phyloP scores from a whole-genome alignment of 1,284 basidiomycete genomes.

The Xerocomus amazonicus region DNA sequence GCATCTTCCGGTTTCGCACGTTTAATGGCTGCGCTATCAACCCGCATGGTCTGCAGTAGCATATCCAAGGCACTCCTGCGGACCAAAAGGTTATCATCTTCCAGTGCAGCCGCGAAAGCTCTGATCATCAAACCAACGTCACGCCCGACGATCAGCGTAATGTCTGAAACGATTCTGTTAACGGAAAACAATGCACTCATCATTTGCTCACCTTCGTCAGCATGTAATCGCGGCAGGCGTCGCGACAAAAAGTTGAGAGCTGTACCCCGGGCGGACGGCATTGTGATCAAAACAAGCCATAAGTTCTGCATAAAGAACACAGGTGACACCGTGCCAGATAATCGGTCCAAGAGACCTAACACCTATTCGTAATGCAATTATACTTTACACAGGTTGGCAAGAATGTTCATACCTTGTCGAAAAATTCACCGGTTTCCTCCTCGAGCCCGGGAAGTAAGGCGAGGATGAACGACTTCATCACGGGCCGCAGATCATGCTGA shows the following conservation, averaged over 20 bases:
- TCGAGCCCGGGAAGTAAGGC: conserved; percentile 92
- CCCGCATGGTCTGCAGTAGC: conserved; percentile 67
- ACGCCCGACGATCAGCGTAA: conserved; percentile 69
- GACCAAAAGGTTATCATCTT: conserved; percentile 88
- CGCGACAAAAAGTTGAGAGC: conserved; percentile 86
- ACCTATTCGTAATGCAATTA: conserved; percentile 49
- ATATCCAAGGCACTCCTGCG: conserved; percentile 81
- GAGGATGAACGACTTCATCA: conserved; percentile 92
- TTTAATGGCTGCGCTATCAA: conserved; percentile 69
- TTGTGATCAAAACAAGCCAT: conserved; percentile 91
- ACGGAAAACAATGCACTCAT: conserved; percentile 1
- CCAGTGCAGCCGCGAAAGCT: conserved; percentile 84
- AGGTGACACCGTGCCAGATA: conserved; percentile 79
- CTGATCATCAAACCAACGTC: conserved; percentile 92
- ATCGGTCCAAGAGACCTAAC: conserved; percentile 74
- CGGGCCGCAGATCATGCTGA: conserved; percentile 76
- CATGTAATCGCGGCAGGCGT: conserved; percentile 66
- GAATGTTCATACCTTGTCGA: conserved; percentile 73
- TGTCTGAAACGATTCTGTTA: conserved; percentile 45
- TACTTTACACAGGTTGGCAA: background rate
- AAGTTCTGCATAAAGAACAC: conserved; percentile 95
- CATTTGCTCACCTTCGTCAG: conserved; percentile 57
- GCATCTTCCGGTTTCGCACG: conserved; percentile 66
- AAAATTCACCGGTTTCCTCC: conserved; percentile 95
- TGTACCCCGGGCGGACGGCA: conserved; percentile 82